Conservation (phyloP, 1,139 yeast species). For the Suhomyces chickasaworum region DNA sequence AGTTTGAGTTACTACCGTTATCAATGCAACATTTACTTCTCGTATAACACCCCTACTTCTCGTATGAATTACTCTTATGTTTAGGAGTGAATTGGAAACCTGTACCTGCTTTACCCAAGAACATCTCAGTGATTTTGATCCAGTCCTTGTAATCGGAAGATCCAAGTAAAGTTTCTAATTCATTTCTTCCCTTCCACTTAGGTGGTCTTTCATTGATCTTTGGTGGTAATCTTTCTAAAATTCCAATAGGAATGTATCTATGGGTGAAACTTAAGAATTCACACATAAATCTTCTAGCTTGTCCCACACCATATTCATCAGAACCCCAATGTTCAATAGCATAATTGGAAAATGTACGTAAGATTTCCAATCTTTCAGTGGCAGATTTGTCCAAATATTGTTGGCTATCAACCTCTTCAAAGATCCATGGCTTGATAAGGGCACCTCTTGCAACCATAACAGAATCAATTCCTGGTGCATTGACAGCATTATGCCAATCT, state of each 20-base stretch:
- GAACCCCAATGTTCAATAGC: constrained; percentile 98
- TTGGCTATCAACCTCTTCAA: constrained; percentile 88
- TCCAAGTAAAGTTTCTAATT: constrained; percentile 85
- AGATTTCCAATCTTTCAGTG: constrained; percentile 79
- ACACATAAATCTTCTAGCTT: constrained; percentile 87
- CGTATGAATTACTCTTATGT: constrained; percentile 87
- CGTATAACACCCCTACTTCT: constrained; percentile 49
- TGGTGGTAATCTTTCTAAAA: constrained; percentile 85
- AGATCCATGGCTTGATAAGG: constrained; percentile 96
- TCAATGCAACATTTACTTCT: constrained; percentile 16
- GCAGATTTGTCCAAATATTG: constrained; percentile 91
- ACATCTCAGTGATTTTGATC: constrained; percentile 97
- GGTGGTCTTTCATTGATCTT: constrained; percentile 93
- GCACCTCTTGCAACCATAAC: constrained; percentile 99
- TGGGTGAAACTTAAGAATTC: constrained; percentile 94
- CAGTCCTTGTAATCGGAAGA: constrained; percentile 87
- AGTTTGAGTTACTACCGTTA: neutral
- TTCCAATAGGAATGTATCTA: constrained; percentile 91
- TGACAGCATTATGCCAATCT: constrained; percentile 84
- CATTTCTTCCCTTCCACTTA: constrained; percentile 91
- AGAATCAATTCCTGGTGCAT: constrained; percentile 75
- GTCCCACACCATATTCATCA: constrained; percentile 89
- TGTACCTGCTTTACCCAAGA: constrained; percentile 80
- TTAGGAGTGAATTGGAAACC: constrained; percentile 83
- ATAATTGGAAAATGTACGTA: constrained; percentile 66